Conservation (phyloP, 495 filamentous ascomycete genomes). For the Hyaloscypha variabilis region DNA sequence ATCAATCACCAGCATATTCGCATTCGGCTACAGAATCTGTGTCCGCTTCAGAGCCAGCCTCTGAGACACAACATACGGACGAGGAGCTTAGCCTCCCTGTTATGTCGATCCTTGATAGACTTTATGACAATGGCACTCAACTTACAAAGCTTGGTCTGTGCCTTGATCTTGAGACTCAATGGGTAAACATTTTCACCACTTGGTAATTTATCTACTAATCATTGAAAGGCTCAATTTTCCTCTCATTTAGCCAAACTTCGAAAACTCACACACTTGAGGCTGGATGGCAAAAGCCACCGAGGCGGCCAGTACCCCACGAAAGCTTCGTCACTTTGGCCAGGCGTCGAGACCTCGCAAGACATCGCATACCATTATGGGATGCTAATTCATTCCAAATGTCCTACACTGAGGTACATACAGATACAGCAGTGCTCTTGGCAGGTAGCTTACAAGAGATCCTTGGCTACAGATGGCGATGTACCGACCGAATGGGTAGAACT, state of each 20-base stretch:
- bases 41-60: too few species aligned
- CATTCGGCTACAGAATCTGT: too few species aligned
- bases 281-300: neutral
- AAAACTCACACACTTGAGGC: neutral
- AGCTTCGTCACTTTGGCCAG: neutral
- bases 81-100: neutral
- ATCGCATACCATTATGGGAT: neutral
- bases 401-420: slow-evolving; percentile 1
- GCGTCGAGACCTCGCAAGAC: neutral
- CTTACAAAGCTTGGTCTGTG: slow-evolving; percentile 2
- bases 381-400: slow-evolving; percentile 2
- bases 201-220: neutral
- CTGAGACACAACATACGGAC: neutral
- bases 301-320: neutral
- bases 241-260: neutral
- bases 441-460: neutral
- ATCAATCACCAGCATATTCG: too few species aligned
- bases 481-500: neutral
- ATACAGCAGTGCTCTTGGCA: neutral
- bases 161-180: slow-evolving; percentile 3
- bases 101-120: neutral
- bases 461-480: neutral
- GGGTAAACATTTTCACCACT: neutral
- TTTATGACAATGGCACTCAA: slow-evolving; percentile 2
- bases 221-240: neutral